Percentiles rank a stretch among this genome's conserved stretches.
These are phyloP conservation scores for Symbiodinium pilosum DNA, from an alignment of 73 alveolate genomes.

Conservation along the genomic window DNA sequence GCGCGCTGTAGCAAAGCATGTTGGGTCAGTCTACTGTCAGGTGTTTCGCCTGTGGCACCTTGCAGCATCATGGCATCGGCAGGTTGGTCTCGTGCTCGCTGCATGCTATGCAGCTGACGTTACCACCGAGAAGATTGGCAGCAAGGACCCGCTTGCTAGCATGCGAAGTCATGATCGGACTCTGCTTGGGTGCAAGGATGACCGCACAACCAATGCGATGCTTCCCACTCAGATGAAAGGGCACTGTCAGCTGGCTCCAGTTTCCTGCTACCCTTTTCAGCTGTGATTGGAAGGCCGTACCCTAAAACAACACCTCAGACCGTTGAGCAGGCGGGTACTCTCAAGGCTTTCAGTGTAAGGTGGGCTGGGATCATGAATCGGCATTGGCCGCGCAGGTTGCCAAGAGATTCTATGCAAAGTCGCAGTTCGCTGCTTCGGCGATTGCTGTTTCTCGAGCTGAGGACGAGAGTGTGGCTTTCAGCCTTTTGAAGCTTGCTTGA, in stretches of 20 bases:
- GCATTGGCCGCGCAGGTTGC: not conserved
- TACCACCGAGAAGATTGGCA: constrained; percentile 57
- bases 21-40: too few species aligned
- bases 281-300: constrained; percentile 14
- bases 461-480: too few species aligned
- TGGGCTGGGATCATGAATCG: not conserved
- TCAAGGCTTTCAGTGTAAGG: too few species aligned
- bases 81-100: constrained; percentile 54
- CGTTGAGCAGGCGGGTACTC: constrained; percentile 14
- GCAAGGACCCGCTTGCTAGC: constrained; percentile 21
- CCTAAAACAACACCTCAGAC: constrained; percentile 41
- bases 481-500: too few species aligned
- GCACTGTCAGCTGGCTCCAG: not conserved
- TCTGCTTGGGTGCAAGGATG: constrained; percentile 1
- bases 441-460: constrained; percentile 15
- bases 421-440: constrained; percentile 72
- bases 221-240: not conserved
- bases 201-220: constrained; percentile 51
- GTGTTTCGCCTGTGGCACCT: too few species aligned
- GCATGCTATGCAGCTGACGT: constrained; percentile 65
- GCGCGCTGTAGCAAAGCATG: too few species aligned
- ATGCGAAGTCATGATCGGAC: too few species aligned
- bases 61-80: too few species aligned
- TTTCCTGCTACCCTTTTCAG: not conserved
- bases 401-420: constrained; percentile 66